Evolutionary conservation across 768 basidiomycete genomes (phyloP).

Genomic region (Serendipita vermifera): DNA sequence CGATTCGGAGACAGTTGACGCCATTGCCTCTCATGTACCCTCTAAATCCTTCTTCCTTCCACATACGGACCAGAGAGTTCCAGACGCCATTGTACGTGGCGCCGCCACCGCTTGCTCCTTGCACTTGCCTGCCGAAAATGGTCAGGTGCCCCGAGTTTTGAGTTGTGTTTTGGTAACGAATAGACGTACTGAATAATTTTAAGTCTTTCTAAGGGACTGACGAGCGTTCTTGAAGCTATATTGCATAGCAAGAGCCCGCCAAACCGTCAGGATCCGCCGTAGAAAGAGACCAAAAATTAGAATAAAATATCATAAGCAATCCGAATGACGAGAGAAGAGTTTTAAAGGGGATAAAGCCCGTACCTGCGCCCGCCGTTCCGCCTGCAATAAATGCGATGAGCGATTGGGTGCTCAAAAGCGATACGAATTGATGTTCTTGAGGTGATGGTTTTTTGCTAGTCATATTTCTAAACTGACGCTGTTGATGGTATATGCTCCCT

Average conservation of each 20-base stretch:
- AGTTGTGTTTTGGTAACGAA: neutral
- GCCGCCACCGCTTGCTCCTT: constrained; percentile 39
- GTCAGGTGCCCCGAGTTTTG: neutral
- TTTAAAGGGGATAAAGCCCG: neutral
- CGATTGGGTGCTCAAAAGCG: neutral
- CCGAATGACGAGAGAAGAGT: neutral
- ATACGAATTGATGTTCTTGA: no score
- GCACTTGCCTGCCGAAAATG: constrained; percentile 60
- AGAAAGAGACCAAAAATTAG: neutral
- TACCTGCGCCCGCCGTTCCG: constrained; percentile 36
- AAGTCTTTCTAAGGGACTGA: constrained; percentile 79
- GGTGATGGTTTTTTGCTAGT: no score
- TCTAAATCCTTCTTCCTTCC: constrained; percentile 82
- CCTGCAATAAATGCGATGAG: constrained; percentile 36
- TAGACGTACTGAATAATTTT: constrained; percentile 88
- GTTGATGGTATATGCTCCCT: no score
- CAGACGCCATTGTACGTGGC: constrained; percentile 70
- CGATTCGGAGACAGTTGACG: constrained; percentile 83
- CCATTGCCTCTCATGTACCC: constrained; percentile 93
- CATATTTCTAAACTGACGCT: no score
- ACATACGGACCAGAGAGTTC: constrained; percentile 75
- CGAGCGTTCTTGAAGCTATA: constrained; percentile 77
- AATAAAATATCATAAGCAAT: neutral
- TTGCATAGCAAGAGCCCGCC: constrained; percentile 22
- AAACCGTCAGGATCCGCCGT: neutral